Conservation (phyloP, 2,329 filamentous ascomycete species). For the Clathrospora elynae region DNA sequence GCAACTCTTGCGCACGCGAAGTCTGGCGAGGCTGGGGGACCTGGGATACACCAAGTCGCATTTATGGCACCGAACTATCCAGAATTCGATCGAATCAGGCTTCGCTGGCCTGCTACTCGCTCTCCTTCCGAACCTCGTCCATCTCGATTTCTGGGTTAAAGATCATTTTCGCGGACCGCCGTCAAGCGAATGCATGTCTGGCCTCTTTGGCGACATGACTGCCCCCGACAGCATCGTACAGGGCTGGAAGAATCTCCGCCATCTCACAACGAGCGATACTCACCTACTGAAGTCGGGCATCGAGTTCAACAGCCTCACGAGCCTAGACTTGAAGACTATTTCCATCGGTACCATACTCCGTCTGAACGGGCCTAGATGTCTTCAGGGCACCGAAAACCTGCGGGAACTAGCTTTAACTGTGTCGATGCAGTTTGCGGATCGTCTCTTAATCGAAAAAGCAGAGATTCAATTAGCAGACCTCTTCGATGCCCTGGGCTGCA, state of each 20-base stretch:
- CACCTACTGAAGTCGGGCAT: conserved; percentile 23
- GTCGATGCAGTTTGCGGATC: conserved; percentile 27
- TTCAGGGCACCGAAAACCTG: conserved; percentile 23
- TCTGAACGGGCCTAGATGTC: conserved; percentile 30
- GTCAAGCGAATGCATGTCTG: conserved; percentile 27
- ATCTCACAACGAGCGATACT: conserved; percentile 23
- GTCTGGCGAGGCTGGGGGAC: conserved; percentile 14
- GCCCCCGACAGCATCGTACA: conserved; percentile 11
- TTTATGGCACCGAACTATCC: conserved; percentile 25
- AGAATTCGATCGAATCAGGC: conserved; percentile 31
- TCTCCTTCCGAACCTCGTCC: conserved; percentile 25
- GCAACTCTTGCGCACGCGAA: conserved; percentile 14
- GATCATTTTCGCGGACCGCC: conserved; percentile 24
- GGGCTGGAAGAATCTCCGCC: conserved; percentile 14
- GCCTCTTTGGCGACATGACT: conserved; percentile 24
- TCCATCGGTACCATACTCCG: conserved; percentile 22
- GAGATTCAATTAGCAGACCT: conserved; percentile 23
- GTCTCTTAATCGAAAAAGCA: conserved; percentile 15
- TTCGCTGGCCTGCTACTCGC: conserved; percentile 28
- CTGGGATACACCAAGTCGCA: conserved; percentile 17
- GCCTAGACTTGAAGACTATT: conserved; percentile 21
- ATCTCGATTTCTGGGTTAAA: conserved; percentile 27
- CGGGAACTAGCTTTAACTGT: conserved; percentile 18
- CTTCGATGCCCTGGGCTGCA: conserved; percentile 28
- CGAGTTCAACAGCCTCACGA: conserved; percentile 19